Evolutionary conservation across 352 stramenopile genomes (phyloP).

Genomic region (Thalassiosira gravida): DNA sequence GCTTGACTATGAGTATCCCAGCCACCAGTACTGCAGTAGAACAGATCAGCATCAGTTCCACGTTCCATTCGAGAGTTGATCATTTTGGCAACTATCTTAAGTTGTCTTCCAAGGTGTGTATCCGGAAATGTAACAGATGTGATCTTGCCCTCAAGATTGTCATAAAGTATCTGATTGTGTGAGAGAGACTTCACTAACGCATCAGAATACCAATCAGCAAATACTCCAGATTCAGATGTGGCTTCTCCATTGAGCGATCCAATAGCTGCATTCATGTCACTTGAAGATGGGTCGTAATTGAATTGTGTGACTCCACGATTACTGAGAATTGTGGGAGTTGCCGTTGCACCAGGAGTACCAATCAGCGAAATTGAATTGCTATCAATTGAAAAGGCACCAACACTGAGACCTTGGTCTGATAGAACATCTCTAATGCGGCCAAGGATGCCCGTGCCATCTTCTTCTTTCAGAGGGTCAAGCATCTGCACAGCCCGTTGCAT

Average conservation of each 20-base stretch:
- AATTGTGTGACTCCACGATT: slow-evolving; percentile 44
- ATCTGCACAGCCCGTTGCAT: slow-evolving; percentile 56
- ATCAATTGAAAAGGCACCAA: slow-evolving; percentile 57
- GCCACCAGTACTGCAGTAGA: slow-evolving; percentile 66
- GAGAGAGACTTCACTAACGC: slow-evolving; percentile 45
- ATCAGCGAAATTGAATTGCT: slow-evolving; percentile 44
- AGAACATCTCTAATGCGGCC: slow-evolving; percentile 75
- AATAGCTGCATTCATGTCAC: slow-evolving; percentile 45
- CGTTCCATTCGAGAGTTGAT: slow-evolving; percentile 56
- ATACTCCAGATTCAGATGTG: slow-evolving; percentile 45
- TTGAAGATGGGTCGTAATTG: slow-evolving; percentile 35
- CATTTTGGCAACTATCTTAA: slow-evolving; percentile 71
- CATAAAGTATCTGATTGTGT: slow-evolving; percentile 51
- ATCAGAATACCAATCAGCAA: slow-evolving; percentile 56
- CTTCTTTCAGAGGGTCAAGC: slow-evolving; percentile 63
- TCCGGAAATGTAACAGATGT: slow-evolving; percentile 48
- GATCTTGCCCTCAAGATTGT: slow-evolving; percentile 41
- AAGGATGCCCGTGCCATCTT: slow-evolving; percentile 75
- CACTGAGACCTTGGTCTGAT: slow-evolving; percentile 46
- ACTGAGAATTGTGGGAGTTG: slow-evolving; percentile 54
- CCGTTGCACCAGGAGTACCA: slow-evolving; percentile 38
- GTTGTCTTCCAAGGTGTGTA: slow-evolving; percentile 49
- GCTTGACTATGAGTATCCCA: slow-evolving; percentile 61
- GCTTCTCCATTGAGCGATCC: slow-evolving; percentile 45
- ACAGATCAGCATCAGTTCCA: slow-evolving; percentile 63